Percentiles rank a stretch among this genome's conserved stretches.
Evolutionary conservation across 805 yeast species (phyloP).

Genomic region (Barnettozyma sucrosica): DNA sequence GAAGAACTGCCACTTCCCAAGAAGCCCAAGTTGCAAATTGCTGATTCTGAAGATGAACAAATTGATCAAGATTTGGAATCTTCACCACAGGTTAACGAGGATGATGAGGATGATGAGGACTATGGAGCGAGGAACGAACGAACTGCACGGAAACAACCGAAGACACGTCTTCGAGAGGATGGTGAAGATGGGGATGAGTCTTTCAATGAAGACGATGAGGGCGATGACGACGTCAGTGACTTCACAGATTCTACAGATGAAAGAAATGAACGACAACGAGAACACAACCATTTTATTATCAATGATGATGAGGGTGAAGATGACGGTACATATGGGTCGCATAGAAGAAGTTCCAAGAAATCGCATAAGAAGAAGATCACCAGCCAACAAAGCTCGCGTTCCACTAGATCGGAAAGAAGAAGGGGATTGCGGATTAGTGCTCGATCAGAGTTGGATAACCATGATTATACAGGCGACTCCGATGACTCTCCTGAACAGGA

Average conservation of each 20-base stretch:
- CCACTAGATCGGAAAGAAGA: slow-evolving; percentile 17
- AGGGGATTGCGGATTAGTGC: slow-evolving; percentile 12
- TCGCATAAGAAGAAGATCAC: slow-evolving; percentile 5
- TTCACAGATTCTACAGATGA: slow-evolving; percentile 6
- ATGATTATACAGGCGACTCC: not conserved
- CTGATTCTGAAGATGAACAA: not conserved
- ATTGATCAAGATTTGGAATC: not conserved
- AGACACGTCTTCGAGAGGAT: slow-evolving; percentile 12
- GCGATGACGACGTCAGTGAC: slow-evolving; percentile 21
- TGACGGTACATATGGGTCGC: slow-evolving; percentile 13
- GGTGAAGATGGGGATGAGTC: slow-evolving; percentile 23
- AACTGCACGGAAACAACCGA: slow-evolving; percentile 10
- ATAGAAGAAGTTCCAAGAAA: slow-evolving; percentile 8
- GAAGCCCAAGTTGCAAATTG: not conserved
- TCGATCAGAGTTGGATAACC: not conserved
- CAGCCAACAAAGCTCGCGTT: not conserved
- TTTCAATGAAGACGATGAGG: slow-evolving; percentile 33
- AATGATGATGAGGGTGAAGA: slow-evolving; percentile 26
- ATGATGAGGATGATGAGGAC: slow-evolving; percentile 6
- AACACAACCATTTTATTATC: slow-evolving; percentile 22
- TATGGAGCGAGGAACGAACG: slow-evolving; percentile 4
- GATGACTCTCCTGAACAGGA: slow-evolving; percentile 20
- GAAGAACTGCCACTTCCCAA: slow-evolving; percentile 1
- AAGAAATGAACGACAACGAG: slow-evolving; percentile 16
- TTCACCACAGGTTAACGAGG: slow-evolving; percentile 4